A percentile compares a stretch with the other conserved stretches of the same genome.
Evolutionary conservation across 306 rosid genomes (phyloP).

Genomic region (Rosa rugosa): DNA sequence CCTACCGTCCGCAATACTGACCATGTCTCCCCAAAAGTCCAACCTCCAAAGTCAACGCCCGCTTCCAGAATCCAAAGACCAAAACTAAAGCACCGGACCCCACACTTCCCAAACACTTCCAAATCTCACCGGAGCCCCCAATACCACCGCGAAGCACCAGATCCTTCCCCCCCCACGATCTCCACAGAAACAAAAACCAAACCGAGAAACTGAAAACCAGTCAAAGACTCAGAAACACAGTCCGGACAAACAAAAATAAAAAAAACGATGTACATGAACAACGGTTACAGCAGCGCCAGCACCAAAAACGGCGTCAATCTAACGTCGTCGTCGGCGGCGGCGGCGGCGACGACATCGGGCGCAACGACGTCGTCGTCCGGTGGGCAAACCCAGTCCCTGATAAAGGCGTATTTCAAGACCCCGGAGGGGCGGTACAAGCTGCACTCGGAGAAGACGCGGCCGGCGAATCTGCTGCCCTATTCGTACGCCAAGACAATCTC

Average conservation of each 20-base stretch:
- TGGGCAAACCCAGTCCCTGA: slow-evolving; percentile 13
- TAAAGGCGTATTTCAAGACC: slow-evolving; percentile 90
- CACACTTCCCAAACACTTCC: not conserved
- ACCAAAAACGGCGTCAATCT: slow-evolving; percentile 8
- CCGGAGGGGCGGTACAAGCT: slow-evolving; percentile 96
- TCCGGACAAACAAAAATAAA: not conserved
- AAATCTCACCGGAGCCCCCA: not conserved
- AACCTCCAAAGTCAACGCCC: not conserved
- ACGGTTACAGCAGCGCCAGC: slow-evolving; percentile 14
- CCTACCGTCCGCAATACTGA: not conserved
- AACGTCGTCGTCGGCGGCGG: not conserved
- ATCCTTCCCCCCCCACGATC: not conserved
- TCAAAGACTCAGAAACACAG: not conserved
- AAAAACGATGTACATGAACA: slow-evolving; percentile 19
- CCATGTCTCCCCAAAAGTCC: not conserved
- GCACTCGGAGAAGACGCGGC: slow-evolving; percentile 89
- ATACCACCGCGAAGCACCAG: not conserved
- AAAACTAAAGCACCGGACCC: too few species aligned
- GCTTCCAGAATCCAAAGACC: not conserved
- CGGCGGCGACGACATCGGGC: not conserved
- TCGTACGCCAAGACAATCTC: slow-evolving; percentile 87
- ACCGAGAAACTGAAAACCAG: not conserved
- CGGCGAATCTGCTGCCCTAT: slow-evolving; percentile 82
- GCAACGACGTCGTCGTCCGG: slow-evolving; percentile 10
- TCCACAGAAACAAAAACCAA: not conserved